These are phyloP conservation scores for Incumbomyces delicatus DNA, from an alignment of 2,329 filamentous ascomycete genomes.

Conservation along the genomic window DNA sequence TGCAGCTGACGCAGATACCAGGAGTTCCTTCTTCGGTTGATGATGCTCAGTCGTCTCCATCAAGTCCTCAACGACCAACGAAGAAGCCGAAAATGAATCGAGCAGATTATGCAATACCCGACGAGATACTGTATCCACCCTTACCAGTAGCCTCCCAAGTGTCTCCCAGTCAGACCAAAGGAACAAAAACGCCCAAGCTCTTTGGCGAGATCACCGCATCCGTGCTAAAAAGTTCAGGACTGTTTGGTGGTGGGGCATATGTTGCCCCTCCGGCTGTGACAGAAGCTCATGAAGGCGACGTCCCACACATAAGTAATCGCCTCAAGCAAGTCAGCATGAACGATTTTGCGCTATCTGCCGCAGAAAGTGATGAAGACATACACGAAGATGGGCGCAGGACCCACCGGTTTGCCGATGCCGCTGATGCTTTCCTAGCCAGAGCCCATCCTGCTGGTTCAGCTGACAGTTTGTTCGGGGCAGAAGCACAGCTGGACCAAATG, in stretches of 20 bases:
- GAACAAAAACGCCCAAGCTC: conserved; percentile 30
- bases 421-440: conserved; percentile 16
- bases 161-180: background rate
- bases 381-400: too few relatives aligned
- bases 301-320: conserved; percentile 16
- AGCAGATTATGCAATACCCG: conserved; percentile 13
- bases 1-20: conserved; percentile 15
- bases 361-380: background rate
- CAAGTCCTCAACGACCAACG: conserved; percentile 20
- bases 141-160: conserved; percentile 20
- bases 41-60: background rate
- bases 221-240: conserved; percentile 43
- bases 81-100: conserved; percentile 23
- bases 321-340: conserved; percentile 28
- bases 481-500: conserved; percentile 38
- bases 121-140: conserved; percentile 33
- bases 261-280: background rate
- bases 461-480: conserved; percentile 38
- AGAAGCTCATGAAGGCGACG: conserved; percentile 13
- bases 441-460: conserved; percentile 29
- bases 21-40: conserved; percentile 2
- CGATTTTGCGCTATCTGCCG: conserved; percentile 26
- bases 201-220: conserved; percentile 54
- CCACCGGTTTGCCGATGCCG: too few relatives aligned
- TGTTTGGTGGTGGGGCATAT: conserved; percentile 28